Evolutionary conservation across 495 filamentous ascomycete species (phyloP).

Genomic region (Aspergillus leporis): DNA sequence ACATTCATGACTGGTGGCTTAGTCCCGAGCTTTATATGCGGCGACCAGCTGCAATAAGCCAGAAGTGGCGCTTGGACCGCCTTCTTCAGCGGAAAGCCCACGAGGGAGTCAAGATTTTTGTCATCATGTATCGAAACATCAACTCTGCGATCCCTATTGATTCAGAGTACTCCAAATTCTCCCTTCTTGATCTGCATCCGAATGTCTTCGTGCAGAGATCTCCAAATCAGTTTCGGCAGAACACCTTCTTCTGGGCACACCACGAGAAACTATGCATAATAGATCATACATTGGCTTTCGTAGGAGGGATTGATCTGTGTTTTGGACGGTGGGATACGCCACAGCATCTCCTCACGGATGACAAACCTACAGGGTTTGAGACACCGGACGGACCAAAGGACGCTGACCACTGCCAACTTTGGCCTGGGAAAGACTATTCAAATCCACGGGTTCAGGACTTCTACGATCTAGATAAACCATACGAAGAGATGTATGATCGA

Average conservation of each 20-base stretch:
- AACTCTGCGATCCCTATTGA: constrained; percentile 98
- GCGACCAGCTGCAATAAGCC: constrained; percentile 91
- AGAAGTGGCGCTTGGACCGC: constrained; percentile 96
- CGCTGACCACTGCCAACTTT: constrained; percentile 91
- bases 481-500: constrained; percentile 98
- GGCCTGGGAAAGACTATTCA: constrained; percentile 98
- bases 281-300: constrained; percentile 94
- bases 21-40: constrained; percentile 97
- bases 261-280: constrained; percentile 97
- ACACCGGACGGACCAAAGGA: constrained; percentile 73
- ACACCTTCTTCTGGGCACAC: constrained; percentile 99
- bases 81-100: constrained; percentile 90
- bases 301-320: constrained; percentile 95
- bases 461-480: constrained; percentile 88
- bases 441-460: constrained; percentile 96
- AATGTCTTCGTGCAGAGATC: constrained; percentile 96
- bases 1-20: constrained; percentile 99
- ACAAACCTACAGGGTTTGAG: constrained; percentile 95
- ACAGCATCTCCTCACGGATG: constrained; percentile 85
- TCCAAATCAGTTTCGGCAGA: constrained; percentile 96
- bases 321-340: constrained; percentile 98
- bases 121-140: constrained; percentile 98
- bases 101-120: constrained; percentile 96
- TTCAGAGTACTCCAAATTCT: constrained; percentile 98
- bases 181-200: constrained; percentile 89